phyloP scores from a whole-genome alignment of 176 grass and related monocot species.

The Urochloa ruziziensis region DNA sequence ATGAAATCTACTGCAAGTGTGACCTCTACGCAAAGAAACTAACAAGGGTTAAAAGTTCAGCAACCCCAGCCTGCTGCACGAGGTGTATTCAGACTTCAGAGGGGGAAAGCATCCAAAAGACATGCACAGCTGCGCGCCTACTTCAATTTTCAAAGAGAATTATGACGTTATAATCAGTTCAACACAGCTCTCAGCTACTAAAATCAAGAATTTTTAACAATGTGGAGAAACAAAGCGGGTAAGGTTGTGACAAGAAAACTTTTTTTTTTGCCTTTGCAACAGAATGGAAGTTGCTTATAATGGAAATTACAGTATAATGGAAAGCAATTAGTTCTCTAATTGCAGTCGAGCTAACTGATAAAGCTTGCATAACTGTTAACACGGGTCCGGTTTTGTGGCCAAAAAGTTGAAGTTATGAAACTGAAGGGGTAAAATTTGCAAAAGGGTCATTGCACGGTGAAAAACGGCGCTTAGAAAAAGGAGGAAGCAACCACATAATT shows the following conservation, averaged over 20 bases:
- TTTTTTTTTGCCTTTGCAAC: neutral
- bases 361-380: neutral
- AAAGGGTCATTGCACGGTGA: neutral
- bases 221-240: neutral
- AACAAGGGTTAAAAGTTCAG: constrained; percentile 8
- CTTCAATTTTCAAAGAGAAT: neutral
- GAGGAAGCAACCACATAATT: neutral
- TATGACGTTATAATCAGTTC: neutral
- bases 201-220: neutral
- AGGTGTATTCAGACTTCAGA: neutral
- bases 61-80: neutral
- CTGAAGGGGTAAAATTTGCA: neutral
- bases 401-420: neutral
- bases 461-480: neutral
- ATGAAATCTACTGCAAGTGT: constrained; percentile 44
- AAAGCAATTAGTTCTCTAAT: neutral
- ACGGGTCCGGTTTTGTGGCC: neutral
- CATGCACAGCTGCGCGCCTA: neutral
- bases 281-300: neutral
- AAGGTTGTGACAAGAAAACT: neutral
- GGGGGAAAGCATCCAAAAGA: constrained; percentile 11
- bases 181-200: neutral
- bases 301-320: neutral
- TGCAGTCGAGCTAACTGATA: neutral
- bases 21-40: constrained; percentile 47